These are phyloP conservation scores for Circinella minor DNA, from an alignment of 371 early-diverging fungal species.

Conservation along the genomic window DNA sequence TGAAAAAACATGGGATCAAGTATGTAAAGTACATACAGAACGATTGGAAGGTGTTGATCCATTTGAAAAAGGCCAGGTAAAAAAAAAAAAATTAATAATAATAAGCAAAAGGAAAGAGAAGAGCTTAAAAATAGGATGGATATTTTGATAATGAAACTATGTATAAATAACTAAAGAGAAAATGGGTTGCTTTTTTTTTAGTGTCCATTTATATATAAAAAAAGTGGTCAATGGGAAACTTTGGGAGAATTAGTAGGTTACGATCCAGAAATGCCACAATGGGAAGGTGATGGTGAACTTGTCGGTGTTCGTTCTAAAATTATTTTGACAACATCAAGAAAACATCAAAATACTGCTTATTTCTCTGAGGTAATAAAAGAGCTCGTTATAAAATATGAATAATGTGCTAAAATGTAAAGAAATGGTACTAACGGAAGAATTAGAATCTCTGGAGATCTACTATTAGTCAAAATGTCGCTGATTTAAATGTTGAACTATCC, in stretches of 20 bases:
- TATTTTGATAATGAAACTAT: too few species aligned
- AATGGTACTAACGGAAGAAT: too few species aligned
- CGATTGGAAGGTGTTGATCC: constrained; percentile 34
- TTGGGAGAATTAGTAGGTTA: constrained; percentile 46
- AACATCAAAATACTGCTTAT: constrained; percentile 23
- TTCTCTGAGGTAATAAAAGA: constrained; percentile 29
- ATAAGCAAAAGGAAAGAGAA: too few species aligned
- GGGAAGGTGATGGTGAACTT: constrained; percentile 54
- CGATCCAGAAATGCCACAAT: constrained; percentile 50
- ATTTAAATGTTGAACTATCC: constrained; percentile 20
- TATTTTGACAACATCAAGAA: constrained; percentile 31
- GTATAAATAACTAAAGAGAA: not conserved
- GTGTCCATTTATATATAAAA: constrained; percentile 47
- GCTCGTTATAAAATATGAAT: too few species aligned
- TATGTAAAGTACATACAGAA: constrained; percentile 39
- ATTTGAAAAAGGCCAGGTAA: constrained; percentile 36
- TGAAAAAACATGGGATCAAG: constrained; percentile 35
- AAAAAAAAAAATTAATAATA: not conserved
- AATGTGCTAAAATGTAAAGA: too few species aligned
- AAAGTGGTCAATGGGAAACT: constrained; percentile 28
- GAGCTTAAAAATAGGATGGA: too few species aligned
- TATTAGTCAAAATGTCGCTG: constrained; percentile 10
- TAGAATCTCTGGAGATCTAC: constrained; percentile 38
- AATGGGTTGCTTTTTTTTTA: constrained; percentile 2
- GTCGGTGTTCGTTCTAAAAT: constrained; percentile 47